Conservation (phyloP, 306 rosid genomes). For the Dryas octopetala region DNA sequence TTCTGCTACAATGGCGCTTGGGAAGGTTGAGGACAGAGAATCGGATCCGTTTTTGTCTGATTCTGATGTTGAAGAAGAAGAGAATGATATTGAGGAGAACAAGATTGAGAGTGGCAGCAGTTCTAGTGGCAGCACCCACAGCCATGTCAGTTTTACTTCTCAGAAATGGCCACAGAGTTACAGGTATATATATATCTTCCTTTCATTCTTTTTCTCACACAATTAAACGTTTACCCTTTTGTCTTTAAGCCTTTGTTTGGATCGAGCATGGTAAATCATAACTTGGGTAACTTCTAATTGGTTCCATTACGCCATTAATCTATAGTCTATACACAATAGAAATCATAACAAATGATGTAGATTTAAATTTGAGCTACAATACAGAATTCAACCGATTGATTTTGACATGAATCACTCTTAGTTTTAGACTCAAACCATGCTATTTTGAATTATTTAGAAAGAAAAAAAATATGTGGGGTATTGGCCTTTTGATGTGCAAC, state of each 20-base stretch:
- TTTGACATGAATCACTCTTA: too few relatives aligned
- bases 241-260: too few relatives aligned
- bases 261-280: not conserved
- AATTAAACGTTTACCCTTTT: too few relatives aligned
- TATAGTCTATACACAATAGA: not conserved
- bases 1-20: constrained; percentile 28
- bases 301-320: not conserved
- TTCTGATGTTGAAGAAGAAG: constrained; percentile 28
- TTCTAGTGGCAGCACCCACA: constrained; percentile 15
- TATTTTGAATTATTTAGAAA: too few relatives aligned
- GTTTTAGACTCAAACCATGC: too few relatives aligned
- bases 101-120: constrained; percentile 28
- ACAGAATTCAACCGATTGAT: too few relatives aligned
- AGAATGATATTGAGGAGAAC: constrained; percentile 36
- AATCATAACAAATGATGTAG: not conserved
- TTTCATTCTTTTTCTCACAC: not conserved
- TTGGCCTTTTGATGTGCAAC: too few relatives aligned
- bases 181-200: constrained; percentile 35
- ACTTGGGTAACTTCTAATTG: not conserved
- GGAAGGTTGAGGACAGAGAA: constrained; percentile 22
- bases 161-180: constrained; percentile 84
- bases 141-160: constrained; percentile 41
- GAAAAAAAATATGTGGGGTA: too few relatives aligned
- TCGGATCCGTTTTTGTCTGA: constrained; percentile 32
- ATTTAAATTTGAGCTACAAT: too few relatives aligned